Evolutionary conservation across 495 filamentous ascomycete species (phyloP).

Genomic region (Aspergillus diversus): DNA sequence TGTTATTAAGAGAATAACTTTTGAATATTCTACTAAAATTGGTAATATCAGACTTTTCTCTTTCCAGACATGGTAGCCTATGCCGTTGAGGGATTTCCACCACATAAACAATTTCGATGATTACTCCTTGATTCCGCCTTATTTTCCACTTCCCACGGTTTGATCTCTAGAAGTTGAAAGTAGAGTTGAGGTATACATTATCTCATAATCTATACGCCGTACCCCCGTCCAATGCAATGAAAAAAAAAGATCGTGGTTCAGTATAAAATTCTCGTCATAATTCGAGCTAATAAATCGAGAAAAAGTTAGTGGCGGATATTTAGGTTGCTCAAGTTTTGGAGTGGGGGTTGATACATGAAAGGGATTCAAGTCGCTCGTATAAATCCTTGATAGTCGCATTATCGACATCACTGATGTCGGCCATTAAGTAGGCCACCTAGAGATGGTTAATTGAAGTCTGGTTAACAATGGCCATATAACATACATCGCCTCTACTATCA

Average conservation of each 20-base stretch:
- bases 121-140: neutral
- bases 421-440: slow-evolving; percentile 93
- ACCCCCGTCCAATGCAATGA: neutral
- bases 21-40: neutral
- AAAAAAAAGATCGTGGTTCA: slow-evolving; percentile 37
- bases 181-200: neutral
- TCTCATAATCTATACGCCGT: neutral
- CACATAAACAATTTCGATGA: slow-evolving; percentile 1
- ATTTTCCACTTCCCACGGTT: neutral
- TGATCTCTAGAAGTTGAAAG: neutral
- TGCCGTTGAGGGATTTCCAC: slow-evolving; percentile 23
- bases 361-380: slow-evolving; percentile 75
- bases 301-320: slow-evolving; percentile 5
- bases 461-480: slow-evolving; percentile 21
- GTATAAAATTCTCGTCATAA: slow-evolving; percentile 87
- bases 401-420: slow-evolving; percentile 89
- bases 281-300: slow-evolving; percentile 60
- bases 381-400: slow-evolving; percentile 80
- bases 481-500: slow-evolving; percentile 87
- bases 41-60: slow-evolving; percentile 14
- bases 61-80: slow-evolving; percentile 6
- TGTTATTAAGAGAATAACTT: neutral
- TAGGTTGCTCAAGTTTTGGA: slow-evolving; percentile 1
- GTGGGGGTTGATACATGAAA: slow-evolving; percentile 64
- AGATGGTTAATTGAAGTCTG: slow-evolving; percentile 21